Conservation (phyloP, 2,329 filamentous ascomycete genomes). For the Ophiocordyceps camponoti-floridani region DNA sequence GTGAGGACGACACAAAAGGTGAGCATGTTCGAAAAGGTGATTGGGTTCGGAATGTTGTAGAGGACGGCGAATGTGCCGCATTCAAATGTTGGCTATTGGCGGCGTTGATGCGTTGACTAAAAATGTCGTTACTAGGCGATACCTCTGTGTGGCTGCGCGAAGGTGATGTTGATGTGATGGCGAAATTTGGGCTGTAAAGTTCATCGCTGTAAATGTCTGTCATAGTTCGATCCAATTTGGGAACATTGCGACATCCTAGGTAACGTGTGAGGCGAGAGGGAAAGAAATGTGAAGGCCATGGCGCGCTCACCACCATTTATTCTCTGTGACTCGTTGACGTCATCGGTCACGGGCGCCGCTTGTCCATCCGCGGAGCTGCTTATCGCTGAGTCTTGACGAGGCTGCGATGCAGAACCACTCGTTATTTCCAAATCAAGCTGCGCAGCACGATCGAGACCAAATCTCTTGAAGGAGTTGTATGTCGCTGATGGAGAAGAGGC, state of each 20-base stretch:
- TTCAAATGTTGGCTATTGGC: constrained; percentile 58
- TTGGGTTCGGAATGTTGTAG: constrained; percentile 38
- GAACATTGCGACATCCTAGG: constrained; percentile 37
- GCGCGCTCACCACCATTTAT: too few species aligned
- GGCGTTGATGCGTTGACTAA: constrained; percentile 60
- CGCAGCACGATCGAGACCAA: too few species aligned
- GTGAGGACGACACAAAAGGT: constrained; percentile 31
- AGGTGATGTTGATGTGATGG: constrained; percentile 36
- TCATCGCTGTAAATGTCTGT: constrained; percentile 75
- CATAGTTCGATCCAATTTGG: constrained; percentile 72
- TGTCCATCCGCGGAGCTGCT: too few species aligned
- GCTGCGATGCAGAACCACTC: too few species aligned
- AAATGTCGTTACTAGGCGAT: constrained; percentile 37
- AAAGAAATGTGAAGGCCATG: too few species aligned
- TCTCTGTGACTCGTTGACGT: too few species aligned
- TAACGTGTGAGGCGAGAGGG: neutral
- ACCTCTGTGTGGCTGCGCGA: constrained; percentile 26
- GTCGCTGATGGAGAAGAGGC: too few species aligned
- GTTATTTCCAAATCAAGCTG: too few species aligned
- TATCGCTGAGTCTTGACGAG: too few species aligned
- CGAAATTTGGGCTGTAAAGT: constrained; percentile 57
- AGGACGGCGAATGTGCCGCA: constrained; percentile 33
- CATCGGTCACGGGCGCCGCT: too few species aligned
- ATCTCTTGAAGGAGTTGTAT: too few species aligned
- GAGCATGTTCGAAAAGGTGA: constrained; percentile 70